Evolutionary conservation across 805 yeast genomes (phyloP).

Genomic region (Zygoascus biomembranicola): DNA sequence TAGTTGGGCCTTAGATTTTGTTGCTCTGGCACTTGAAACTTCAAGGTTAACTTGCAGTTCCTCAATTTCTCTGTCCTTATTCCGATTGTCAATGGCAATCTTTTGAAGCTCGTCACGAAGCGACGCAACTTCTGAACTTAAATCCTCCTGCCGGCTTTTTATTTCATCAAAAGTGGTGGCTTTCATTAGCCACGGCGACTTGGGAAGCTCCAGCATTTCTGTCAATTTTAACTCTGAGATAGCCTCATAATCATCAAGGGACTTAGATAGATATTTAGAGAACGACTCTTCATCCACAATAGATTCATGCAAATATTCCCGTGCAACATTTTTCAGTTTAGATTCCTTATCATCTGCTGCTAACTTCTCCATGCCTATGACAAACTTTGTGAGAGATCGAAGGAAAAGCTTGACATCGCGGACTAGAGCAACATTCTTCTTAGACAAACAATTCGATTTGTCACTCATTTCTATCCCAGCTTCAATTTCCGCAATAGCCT

Average conservation of each 20-base stretch:
- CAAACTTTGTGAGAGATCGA: background rate
- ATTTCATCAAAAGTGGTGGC: conserved; percentile 11
- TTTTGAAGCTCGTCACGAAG: conserved; percentile 15
- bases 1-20: conserved; percentile 18
- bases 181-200: conserved; percentile 20
- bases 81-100: conserved; percentile 13
- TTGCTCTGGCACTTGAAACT: conserved; percentile 15
- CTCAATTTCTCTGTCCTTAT: conserved; percentile 19
- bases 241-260: background rate
- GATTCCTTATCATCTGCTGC: background rate
- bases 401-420: background rate
- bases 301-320: background rate
- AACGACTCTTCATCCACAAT: background rate
- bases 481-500: background rate
- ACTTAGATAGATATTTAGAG: background rate
- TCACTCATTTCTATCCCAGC: background rate
- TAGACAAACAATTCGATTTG: background rate
- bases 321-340: background rate
- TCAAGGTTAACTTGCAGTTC: conserved; percentile 20
- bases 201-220: conserved; percentile 3
- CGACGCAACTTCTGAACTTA: conserved; percentile 11
- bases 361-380: background rate
- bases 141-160: conserved; percentile 5
- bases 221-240: background rate
- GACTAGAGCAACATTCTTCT: background rate